phyloP scores from a whole-genome alignment of 2,329 filamentous ascomycete genomes.

The Clonostachys rosea region DNA sequence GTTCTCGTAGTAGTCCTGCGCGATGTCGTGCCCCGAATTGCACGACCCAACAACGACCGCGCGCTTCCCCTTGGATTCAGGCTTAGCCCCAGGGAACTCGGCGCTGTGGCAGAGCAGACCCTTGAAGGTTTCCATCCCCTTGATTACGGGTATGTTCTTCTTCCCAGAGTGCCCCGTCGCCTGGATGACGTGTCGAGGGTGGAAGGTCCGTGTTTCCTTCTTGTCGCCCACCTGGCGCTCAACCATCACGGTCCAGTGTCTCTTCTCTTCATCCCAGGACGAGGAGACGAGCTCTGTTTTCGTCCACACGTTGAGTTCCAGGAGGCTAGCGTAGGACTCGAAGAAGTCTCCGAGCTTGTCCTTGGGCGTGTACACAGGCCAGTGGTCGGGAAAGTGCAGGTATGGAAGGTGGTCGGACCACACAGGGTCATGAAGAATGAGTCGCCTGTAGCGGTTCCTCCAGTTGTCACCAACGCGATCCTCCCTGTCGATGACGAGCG shows the following conservation, averaged over 20 bases:
- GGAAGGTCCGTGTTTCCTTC: conserved; percentile 46
- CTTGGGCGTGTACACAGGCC: conserved; percentile 70
- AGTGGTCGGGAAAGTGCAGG: conserved; percentile 56
- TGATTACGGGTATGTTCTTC: conserved; percentile 54
- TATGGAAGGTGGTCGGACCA: conserved; percentile 61
- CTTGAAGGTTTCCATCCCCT: conserved; percentile 51
- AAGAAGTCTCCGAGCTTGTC: conserved; percentile 69
- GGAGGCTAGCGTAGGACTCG: conserved; percentile 55
- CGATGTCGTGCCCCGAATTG: conserved; percentile 66
- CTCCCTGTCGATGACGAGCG: conserved; percentile 54
- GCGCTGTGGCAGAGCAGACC: conserved; percentile 61
- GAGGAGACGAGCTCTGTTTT: conserved; percentile 40
- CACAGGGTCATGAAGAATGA: conserved; percentile 65
- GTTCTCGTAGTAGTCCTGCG: conserved; percentile 62
- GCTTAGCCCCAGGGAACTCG: conserved; percentile 48
- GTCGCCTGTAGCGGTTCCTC: conserved; percentile 58
- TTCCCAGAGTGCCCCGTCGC: conserved; percentile 67
- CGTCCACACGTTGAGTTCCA: conserved; percentile 68
- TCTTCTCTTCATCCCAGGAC: conserved; percentile 41
- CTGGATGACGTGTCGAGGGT: conserved; percentile 60
- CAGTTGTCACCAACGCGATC: conserved; percentile 59
- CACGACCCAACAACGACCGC: conserved; percentile 64
- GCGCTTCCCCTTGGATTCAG: conserved; percentile 45
- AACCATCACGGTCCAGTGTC: conserved; percentile 51
- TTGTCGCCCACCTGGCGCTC: conserved; percentile 43